A percentile compares a stretch with the other conserved stretches of the same genome.
These are phyloP conservation scores for Stagonosporopsis cucurbitacearum DNA, from an alignment of 2,329 filamentous ascomycete species.

Conservation along the genomic window DNA sequence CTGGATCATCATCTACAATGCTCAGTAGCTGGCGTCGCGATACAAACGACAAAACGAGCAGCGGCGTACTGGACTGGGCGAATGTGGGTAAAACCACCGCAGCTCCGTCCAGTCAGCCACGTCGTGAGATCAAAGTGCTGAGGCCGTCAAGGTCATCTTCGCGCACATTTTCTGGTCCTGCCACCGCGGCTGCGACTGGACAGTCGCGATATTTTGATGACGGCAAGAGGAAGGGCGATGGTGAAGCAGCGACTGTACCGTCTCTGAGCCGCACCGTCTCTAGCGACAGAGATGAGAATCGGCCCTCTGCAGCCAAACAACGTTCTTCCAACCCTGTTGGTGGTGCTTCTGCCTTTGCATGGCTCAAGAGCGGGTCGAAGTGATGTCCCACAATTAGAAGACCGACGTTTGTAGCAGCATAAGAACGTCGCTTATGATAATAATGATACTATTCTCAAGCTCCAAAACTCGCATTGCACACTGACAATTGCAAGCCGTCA, in stretches of 20 bases:
- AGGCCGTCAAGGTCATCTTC: constrained; percentile 73
- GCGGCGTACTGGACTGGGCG: constrained; percentile 58
- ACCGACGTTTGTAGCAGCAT: not conserved
- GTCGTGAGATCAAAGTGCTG: constrained; percentile 84
- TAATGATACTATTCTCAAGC: not conserved
- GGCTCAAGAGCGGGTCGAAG: constrained; percentile 69
- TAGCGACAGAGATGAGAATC: constrained; percentile 46
- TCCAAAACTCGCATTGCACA: not conserved
- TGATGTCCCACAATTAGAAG: constrained; percentile 14
- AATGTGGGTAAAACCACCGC: constrained; percentile 63
- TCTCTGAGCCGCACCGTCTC: constrained; percentile 40
- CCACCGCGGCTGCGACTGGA: constrained; percentile 35
- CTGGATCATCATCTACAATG: constrained; percentile 51
- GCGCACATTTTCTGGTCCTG: constrained; percentile 54
- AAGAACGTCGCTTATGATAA: not conserved
- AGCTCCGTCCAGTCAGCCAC: constrained; percentile 69
- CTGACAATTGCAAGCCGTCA: not conserved
- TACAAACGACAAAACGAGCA: constrained; percentile 39
- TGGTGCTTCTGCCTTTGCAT: constrained; percentile 91
- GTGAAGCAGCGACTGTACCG: constrained; percentile 20
- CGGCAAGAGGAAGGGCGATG: constrained; percentile 48
- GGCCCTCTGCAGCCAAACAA: constrained; percentile 53
- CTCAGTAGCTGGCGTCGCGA: constrained; percentile 59
- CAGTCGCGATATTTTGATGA: constrained; percentile 60
- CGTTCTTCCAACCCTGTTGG: constrained; percentile 82